These are phyloP conservation scores for Baeospora myosura DNA, from an alignment of 1,284 basidiomycete species.

Conservation along the genomic window DNA sequence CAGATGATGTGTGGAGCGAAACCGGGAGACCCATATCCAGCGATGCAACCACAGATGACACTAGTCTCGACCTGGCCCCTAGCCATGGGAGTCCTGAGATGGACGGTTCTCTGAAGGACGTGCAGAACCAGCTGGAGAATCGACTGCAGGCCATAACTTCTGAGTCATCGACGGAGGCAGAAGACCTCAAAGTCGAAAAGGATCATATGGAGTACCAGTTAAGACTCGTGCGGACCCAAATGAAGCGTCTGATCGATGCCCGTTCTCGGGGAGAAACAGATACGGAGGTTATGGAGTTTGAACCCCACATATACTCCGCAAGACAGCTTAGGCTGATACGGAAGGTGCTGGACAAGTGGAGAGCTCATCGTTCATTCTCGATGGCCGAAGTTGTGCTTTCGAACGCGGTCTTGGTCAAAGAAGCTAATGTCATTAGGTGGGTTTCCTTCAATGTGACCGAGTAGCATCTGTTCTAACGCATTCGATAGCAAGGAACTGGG, in stretches of 20 bases:
- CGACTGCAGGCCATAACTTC: slow-evolving; percentile 66
- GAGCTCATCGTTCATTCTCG: slow-evolving; percentile 73
- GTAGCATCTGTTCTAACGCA: neutral
- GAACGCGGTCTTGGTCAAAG: slow-evolving; percentile 83
- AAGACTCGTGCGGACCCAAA: slow-evolving; percentile 71
- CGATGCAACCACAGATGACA: slow-evolving; percentile 77
- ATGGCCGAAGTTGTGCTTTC: slow-evolving; percentile 90
- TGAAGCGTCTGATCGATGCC: slow-evolving; percentile 76
- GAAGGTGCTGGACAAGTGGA: slow-evolving; percentile 80
- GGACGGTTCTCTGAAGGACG: slow-evolving; percentile 57
- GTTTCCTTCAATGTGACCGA: slow-evolving; percentile 15
- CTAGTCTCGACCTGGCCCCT: slow-evolving; percentile 64
- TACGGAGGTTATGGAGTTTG: slow-evolving; percentile 52
- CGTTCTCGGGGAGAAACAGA: slow-evolving; percentile 72
- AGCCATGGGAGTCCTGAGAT: slow-evolving; percentile 60
- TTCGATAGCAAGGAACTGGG: slow-evolving; percentile 69
- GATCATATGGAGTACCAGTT: slow-evolving; percentile 88
- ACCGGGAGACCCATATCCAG: slow-evolving; percentile 65
- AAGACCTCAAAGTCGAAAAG: slow-evolving; percentile 82
- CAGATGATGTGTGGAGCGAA: slow-evolving; percentile 84
- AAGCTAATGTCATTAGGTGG: slow-evolving; percentile 91
- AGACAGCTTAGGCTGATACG: slow-evolving; percentile 74
- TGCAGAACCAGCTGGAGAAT: slow-evolving; percentile 66
- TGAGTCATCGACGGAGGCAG: slow-evolving; percentile 63
- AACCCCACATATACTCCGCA: slow-evolving; percentile 76